Evolutionary conservation across 83 land plant genomes (phyloP).

Genomic region (Picea abies): DNA sequence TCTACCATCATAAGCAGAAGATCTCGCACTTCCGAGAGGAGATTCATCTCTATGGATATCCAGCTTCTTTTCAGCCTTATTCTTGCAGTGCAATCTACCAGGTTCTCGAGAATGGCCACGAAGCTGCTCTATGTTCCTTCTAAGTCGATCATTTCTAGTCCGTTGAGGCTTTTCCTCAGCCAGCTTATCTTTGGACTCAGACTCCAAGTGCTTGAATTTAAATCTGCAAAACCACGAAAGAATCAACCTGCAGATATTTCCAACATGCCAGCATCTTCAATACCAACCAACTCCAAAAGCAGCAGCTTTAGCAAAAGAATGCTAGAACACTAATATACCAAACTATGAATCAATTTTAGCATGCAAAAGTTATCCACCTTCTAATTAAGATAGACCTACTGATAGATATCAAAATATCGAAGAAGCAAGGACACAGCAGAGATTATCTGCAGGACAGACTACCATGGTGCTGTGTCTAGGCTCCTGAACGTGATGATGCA

Average conservation of each 20-base stretch:
- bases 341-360: neutral
- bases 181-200: neutral
- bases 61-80: neutral
- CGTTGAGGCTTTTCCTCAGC: neutral
- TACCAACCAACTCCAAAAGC: neutral
- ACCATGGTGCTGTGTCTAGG: neutral
- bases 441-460: neutral
- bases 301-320: neutral
- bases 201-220: slow-evolving; percentile 5
- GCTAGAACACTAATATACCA: neutral
- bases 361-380: neutral
- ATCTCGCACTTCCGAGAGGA: slow-evolving; percentile 13
- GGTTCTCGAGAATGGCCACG: neutral
- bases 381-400: too few species aligned
- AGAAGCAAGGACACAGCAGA: too few species aligned
- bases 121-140: slow-evolving; percentile 5
- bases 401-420: too few species aligned
- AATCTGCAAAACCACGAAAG: neutral
- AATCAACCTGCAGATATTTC: neutral
- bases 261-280: neutral
- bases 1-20: slow-evolving; percentile 13
- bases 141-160: neutral
- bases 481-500: neutral
- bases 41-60: slow-evolving; percentile 9
- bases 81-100: neutral